A percentile compares a stretch with the other conserved stretches of the same genome.
Conservation (phyloP, 2,329 filamentous ascomycete species). For the Fusarium sororula region DNA sequence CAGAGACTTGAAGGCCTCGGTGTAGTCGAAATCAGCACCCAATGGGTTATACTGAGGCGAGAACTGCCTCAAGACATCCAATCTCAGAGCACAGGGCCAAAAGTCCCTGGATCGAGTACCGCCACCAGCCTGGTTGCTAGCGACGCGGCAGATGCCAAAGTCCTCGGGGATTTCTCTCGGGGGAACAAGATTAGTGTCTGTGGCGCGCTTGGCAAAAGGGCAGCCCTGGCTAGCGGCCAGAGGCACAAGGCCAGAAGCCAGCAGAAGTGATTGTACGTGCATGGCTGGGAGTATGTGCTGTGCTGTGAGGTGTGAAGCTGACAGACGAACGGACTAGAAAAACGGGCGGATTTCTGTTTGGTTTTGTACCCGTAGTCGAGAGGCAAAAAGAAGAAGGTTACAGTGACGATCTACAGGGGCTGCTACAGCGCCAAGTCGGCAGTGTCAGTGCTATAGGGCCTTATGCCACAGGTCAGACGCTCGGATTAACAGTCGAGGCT, state of each 20-base stretch:
- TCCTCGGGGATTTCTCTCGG: constrained; percentile 26
- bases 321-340: neutral
- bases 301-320: neutral
- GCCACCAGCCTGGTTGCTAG: constrained; percentile 61
- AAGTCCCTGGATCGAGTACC: constrained; percentile 76
- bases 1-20: constrained; percentile 74
- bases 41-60: constrained; percentile 70
- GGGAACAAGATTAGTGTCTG: constrained; percentile 1
- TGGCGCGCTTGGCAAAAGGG: constrained; percentile 33
- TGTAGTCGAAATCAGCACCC: constrained; percentile 75
- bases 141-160: constrained; percentile 31
- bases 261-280: constrained; percentile 30
- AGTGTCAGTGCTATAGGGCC: constrained; percentile 9
- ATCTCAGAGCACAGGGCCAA: constrained; percentile 75
- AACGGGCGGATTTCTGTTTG: constrained; percentile 11
- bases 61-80: constrained; percentile 80
- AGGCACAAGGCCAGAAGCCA: constrained; percentile 29
- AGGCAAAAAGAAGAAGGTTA: neutral
- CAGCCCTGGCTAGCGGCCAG: constrained; percentile 26
- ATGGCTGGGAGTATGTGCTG: constrained; percentile 4
- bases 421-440: constrained; percentile 19
- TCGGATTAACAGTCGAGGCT: constrained; percentile 20
- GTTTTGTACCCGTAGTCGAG: constrained; percentile 19
- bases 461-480: constrained; percentile 14
- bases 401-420: constrained; percentile 24